phyloP scores from a whole-genome alignment of 371 early-diverging fungal species.

The Mortierella sp. region DNA sequence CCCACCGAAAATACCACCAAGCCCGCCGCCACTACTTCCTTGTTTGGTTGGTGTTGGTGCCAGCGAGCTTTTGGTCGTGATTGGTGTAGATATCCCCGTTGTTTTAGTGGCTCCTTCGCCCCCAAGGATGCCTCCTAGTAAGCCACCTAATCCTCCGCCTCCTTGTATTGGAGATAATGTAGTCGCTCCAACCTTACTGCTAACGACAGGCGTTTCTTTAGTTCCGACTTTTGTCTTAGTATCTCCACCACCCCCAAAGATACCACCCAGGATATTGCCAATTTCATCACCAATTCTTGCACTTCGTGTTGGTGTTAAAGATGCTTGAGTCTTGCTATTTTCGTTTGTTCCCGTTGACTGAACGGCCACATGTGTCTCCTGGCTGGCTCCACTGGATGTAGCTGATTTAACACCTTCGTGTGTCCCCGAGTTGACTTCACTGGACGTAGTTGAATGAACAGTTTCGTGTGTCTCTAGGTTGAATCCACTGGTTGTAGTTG shows the following conservation, averaged over 20 bases:
- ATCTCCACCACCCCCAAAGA: background rate
- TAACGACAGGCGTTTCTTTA: background rate
- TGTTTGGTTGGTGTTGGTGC: background rate
- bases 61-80: background rate
- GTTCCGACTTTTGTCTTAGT: background rate
- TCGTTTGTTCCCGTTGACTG: background rate
- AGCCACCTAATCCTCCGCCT: background rate
- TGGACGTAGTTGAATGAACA: background rate
- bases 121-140: slow-evolving; percentile 3
- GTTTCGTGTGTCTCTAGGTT: background rate
- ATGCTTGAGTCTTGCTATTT: background rate
- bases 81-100: background rate
- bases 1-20: background rate
- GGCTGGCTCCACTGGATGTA: background rate
- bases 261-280: background rate
- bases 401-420: too few species aligned
- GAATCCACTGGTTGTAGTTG: background rate
- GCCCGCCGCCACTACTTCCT: background rate
- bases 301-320: background rate
- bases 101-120: background rate
- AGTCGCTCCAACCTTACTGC: background rate
- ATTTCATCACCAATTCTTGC: background rate
- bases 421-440: too few species aligned
- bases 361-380: background rate
- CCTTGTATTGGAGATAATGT: background rate